Evolutionary conservation across 2,329 filamentous ascomycete genomes (phyloP).

Genomic region (Chrysosporium keratinophilum): DNA sequence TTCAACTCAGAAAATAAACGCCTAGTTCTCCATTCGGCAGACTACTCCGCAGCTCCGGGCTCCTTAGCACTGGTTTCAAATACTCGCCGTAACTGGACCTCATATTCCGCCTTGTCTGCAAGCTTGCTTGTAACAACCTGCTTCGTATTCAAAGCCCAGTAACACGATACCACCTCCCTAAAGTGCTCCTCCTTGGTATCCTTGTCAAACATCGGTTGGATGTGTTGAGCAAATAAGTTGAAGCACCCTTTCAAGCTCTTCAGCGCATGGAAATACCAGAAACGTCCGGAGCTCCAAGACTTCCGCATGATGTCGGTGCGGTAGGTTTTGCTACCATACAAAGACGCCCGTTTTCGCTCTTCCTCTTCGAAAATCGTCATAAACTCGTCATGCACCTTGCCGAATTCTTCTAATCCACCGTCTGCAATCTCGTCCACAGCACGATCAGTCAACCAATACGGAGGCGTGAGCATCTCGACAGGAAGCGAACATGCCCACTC

Average conservation of each 20-base stretch:
- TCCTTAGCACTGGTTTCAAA: not conserved
- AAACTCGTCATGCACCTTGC: not conserved
- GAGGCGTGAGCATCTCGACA: slow-evolving; percentile 23
- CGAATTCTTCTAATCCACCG: not conserved
- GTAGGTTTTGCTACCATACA: not conserved
- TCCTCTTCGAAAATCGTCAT: slow-evolving; percentile 6
- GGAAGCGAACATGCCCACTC: slow-evolving; percentile 28
- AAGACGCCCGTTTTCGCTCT: not conserved
- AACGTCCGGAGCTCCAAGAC: slow-evolving; percentile 19
- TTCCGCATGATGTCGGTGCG: slow-evolving; percentile 6
- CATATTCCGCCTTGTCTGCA: not conserved
- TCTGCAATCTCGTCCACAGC: slow-evolving; percentile 15
- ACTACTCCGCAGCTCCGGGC: too few species aligned
- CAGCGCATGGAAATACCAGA: slow-evolving; percentile 18
- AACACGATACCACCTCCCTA: not conserved
- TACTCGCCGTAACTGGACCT: not conserved
- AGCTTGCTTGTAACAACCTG: not conserved
- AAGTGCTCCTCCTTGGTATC: not conserved
- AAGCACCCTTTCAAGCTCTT: slow-evolving; percentile 1
- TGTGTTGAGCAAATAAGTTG: slow-evolving; percentile 1
- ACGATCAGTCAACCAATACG: slow-evolving; percentile 22
- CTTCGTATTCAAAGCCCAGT: not conserved
- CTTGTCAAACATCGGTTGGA: not conserved
- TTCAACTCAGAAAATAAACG: too few species aligned
- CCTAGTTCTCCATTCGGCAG: too few species aligned